Evolutionary conservation across 2,329 filamentous ascomycete species (phyloP).

Genomic region (Xylaria digitata): DNA sequence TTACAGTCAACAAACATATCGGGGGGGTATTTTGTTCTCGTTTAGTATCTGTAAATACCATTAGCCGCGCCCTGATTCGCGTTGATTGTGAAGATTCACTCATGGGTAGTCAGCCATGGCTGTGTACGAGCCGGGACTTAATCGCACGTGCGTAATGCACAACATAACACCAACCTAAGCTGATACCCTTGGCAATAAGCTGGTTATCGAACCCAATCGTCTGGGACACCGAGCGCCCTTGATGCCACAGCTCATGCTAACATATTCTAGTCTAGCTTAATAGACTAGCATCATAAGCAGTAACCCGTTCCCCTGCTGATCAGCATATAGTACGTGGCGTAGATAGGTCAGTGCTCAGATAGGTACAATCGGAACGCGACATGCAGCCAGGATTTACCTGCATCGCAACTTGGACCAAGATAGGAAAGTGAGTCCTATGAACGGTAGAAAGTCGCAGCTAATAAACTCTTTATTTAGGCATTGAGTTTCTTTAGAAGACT

Average conservation of each 20-base stretch:
- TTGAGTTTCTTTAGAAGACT: not conserved
- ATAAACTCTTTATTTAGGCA: not conserved
- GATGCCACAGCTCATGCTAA: not conserved
- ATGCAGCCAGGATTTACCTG: not conserved
- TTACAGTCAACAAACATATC: not conserved
- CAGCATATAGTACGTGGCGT: not conserved
- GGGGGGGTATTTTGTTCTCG: too few relatives aligned
- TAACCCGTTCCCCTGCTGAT: not conserved
- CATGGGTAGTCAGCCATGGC: not conserved
- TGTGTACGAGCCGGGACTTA: not conserved
- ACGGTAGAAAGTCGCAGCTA: not conserved
- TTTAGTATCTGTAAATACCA: not conserved
- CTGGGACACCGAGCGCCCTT: not conserved
- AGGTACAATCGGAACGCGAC: not conserved
- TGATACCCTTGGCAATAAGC: not conserved
- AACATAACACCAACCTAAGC: constrained; percentile 2
- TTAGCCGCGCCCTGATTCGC: not conserved
- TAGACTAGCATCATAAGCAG: not conserved
- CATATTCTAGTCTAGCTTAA: not conserved
- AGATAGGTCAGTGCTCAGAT: constrained; percentile 7
- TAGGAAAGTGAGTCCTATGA: not conserved
- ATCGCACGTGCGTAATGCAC: constrained; percentile 26
- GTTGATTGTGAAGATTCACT: constrained; percentile 2
- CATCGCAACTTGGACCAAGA: not conserved
- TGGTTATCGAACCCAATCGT: constrained; percentile 3